Evolutionary conservation across 495 filamentous ascomycete genomes (phyloP), one percentile per base, ranked within the genome.

Genomic region (Aspergillus saccharolyticus): DNA sequence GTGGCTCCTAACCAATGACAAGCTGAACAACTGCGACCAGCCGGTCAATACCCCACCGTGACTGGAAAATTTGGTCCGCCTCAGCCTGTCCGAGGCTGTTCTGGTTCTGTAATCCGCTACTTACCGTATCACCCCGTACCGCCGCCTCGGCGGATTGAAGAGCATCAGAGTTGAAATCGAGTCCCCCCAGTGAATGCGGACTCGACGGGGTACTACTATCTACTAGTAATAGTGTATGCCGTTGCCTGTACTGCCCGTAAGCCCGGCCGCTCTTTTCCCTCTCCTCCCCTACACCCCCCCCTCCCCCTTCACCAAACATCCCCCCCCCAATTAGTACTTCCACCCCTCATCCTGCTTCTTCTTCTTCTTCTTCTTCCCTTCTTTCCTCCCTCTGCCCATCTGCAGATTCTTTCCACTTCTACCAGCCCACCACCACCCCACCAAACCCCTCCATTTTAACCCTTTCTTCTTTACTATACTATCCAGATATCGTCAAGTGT

Each of bases 401-500:
- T 63, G 71, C 67, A 67, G 61, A 66, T 63, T 56, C 66, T 59
- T 61, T 66, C 64, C 65, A 69, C 68, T 63, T 61, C 67, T 66
- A 73, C n/a, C 65, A 67, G 59, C 60, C 67, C 63, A 55, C 65
- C 50, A 44, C 59, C 49, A 66, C 53, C 56, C 62, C 63, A 62
- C 55, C 61, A 57, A 52, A 53, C 49, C 58, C 56, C 55, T 61
- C 63, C 61, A 39, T 39, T 12, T 58, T 57, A 69, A 61, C 65
- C 67, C 63, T 65, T 55, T 64, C 66, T 60, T 63, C 20, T 43
- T 51, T 52, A 45, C 54, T 70, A 73, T 59, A 53, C 53, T 69
- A 74, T 59, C 67, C 62, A 78, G 81, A 84, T 86, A 89, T 87
- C 84, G 90, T 95, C 89, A 84, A 90, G 80, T 79, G 83, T 83